Base-by-base conservation (phyloP, 352 stramenopile species). In the Phytophthora macrochlamydospora region DNA sequence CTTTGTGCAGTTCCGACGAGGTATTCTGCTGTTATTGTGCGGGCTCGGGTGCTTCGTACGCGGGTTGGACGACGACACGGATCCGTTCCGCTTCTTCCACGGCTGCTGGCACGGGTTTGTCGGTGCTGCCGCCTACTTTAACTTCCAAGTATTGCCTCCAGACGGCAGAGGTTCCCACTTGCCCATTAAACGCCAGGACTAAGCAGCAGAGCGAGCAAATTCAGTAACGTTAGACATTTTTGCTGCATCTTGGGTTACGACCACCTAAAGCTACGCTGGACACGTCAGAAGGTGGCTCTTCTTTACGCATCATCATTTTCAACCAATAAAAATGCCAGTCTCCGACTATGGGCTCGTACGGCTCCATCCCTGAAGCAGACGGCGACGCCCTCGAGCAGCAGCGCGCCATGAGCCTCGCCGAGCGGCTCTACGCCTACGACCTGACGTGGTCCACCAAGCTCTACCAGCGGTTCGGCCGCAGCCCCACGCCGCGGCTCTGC, bases 21-120 rank as follows among this genome's bases (percentile, higher is more conserved):
- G 83, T 1, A 28, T 91, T 31, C 29, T 89, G 31, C 66, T 90
- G 46, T 65, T 92, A 2, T 56, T 55, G 7, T 72, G 75, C 62
- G 85, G 58, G 3, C 58, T 93, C 9, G 52, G 63, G 48, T 93
- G 81, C 71, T 93, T 92, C 50, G 54, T 83, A 8, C 75, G 76
- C 13, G 85, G 83, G 0, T 67, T 93, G 6, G 78, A 93, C 67
- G 85, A 93, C 64, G 76, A 87, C 59, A 83, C 76, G 29, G 85
- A 93, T 48, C 81, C 85, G 59, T 90, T 91, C 62, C 83, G 85
- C 6, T 86, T 93, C 70, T 93, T 91, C 60, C 85, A 93, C 69
- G 85, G 85, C 56, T 93, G 83, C 64, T 93, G 85, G 85, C 83
- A 93, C 66, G 83, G 66, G 35, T 92, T 91, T 53, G 70, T 92